These are phyloP conservation scores for Leishmania tarentolae DNA, from an alignment of 208 protist species.

Conservation along the genomic window DNA sequence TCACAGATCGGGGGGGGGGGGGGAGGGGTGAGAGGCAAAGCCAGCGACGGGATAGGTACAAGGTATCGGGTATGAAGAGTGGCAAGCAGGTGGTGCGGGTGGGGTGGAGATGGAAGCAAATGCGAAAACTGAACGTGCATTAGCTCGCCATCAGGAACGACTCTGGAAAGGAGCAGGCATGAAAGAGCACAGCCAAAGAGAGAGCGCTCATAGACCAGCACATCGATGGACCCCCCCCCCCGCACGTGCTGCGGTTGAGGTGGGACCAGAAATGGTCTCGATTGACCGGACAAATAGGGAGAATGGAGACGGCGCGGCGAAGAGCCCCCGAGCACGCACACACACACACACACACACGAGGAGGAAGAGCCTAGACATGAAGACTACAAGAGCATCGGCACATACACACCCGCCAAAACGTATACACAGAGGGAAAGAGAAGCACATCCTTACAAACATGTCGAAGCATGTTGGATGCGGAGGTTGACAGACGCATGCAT, in stretches of 20 bases:
- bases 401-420: neutral
- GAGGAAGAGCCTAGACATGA: no score
- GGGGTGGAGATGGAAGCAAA: neutral
- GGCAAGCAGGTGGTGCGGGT: neutral
- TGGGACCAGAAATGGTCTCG: no score
- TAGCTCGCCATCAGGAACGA: neutral
- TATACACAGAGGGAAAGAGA: neutral
- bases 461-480: no score
- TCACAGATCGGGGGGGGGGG: neutral
- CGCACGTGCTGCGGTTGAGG: no score
- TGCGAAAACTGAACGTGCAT: neutral
- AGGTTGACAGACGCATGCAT: neutral
- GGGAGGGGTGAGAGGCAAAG: neutral
- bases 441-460: neutral
- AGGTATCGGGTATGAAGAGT: neutral
- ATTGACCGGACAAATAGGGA: no score
- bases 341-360: neutral
- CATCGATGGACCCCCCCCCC: no score
- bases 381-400: neutral
- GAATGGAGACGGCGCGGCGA: neutral
- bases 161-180: neutral
- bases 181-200: neutral
- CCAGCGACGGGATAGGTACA: neutral
- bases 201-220: neutral
- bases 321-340: neutral